phyloP scores from a whole-genome alignment of 169 alveolate genomes.

The Cryptosporidium parvum region DNA sequence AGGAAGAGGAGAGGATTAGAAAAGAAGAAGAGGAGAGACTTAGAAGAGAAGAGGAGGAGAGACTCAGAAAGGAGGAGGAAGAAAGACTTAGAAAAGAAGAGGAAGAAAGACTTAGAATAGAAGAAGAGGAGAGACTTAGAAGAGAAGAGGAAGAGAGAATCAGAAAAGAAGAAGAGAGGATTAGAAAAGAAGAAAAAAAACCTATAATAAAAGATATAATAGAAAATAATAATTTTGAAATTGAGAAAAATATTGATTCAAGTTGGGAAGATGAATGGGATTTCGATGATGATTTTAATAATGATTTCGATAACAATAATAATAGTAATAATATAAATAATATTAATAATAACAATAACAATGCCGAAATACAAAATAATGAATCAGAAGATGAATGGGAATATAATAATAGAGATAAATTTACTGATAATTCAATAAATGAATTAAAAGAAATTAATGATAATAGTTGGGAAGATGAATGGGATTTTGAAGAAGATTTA shows the following conservation, averaged over 20 bases:
- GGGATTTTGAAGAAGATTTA: background rate
- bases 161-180: background rate
- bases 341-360: background rate
- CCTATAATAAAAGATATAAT: background rate
- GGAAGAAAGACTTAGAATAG: background rate
- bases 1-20: background rate
- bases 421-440: background rate
- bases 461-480: conserved; percentile 13
- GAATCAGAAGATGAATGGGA: background rate
- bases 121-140: background rate
- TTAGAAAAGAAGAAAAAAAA: background rate
- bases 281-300: background rate
- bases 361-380: background rate
- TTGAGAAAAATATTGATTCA: background rate
- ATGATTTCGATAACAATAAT: background rate
- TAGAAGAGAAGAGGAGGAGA: background rate
- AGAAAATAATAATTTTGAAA: background rate
- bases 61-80: background rate
- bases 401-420: background rate
- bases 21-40: background rate
- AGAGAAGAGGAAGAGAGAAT: background rate
- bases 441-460: background rate
- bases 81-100: too few species aligned
- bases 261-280: conserved; percentile 51
- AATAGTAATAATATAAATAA: background rate